A percentile compares a stretch with the other conserved stretches of the same genome.
Conservation (phyloP, 192 early-diverging fungal species). For the Coemansia sp. region DNA sequence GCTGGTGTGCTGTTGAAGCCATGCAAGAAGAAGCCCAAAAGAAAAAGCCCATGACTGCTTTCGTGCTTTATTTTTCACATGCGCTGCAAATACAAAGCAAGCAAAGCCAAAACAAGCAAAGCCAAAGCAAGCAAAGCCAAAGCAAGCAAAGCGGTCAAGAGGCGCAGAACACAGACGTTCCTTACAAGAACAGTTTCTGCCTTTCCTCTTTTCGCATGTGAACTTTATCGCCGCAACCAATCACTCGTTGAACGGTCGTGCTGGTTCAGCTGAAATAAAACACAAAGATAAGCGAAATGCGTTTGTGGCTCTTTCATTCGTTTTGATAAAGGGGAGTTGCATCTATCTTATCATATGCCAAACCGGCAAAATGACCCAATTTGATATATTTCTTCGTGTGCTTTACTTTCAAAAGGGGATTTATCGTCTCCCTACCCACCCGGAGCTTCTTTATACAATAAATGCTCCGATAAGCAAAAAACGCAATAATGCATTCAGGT, state of each 20-base stretch:
- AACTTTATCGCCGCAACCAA: too few species aligned
- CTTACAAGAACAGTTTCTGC: too few species aligned
- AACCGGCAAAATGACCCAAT: not conserved
- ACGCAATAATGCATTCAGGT: not conserved
- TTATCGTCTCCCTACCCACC: not conserved
- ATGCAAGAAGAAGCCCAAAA: too few species aligned
- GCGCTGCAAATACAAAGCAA: not conserved
- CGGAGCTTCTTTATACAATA: not conserved
- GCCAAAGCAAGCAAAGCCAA: too few species aligned
- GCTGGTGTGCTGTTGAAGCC: too few species aligned
- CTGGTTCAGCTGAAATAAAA: too few species aligned
- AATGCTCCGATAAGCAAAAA: slow-evolving; percentile 38
- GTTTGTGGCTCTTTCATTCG: not conserved
- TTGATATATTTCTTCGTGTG: not conserved
- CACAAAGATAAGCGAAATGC: too few species aligned
- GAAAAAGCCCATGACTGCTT: not conserved
- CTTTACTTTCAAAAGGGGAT: slow-evolving; percentile 12
- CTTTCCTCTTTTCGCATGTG: too few species aligned
- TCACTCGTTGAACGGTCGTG: too few species aligned
- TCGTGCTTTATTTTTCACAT: not conserved
- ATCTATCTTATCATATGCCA: slow-evolving; percentile 7
- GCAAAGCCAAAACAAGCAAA: too few species aligned
- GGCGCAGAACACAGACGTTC: too few species aligned
- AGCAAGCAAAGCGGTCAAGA: too few species aligned
- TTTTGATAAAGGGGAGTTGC: not conserved